A percentile compares a stretch with the other conserved stretches of the same genome.
Evolutionary conservation across 2,329 filamentous ascomycete genomes (phyloP).

Genomic region (Xylaria sp.): DNA sequence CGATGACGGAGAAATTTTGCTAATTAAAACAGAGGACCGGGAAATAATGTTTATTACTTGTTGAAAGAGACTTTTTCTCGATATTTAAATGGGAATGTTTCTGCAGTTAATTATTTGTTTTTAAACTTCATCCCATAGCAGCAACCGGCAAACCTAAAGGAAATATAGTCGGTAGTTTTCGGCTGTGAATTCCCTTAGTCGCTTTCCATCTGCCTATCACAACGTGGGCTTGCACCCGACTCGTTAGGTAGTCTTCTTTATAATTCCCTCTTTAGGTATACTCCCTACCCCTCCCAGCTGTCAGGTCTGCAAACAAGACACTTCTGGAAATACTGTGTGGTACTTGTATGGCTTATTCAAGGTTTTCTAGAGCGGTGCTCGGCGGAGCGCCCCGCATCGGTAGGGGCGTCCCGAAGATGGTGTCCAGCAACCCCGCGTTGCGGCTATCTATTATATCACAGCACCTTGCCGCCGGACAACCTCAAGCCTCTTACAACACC

Average conservation of each 20-base stretch:
- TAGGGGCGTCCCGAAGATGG: slow-evolving; percentile 35
- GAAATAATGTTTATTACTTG: not conserved
- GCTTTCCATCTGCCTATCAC: slow-evolving; percentile 35
- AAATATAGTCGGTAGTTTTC: not conserved
- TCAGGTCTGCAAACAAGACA: slow-evolving; percentile 1
- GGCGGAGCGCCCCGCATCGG: slow-evolving; percentile 46
- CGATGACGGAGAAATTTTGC: slow-evolving; percentile 35
- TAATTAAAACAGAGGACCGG: slow-evolving; percentile 16
- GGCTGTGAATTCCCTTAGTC: slow-evolving; percentile 24
- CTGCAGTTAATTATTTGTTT: not conserved
- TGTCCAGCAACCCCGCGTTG: slow-evolving; percentile 49
- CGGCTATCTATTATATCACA: slow-evolving; percentile 47
- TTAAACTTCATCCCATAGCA: not conserved
- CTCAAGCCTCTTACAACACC: slow-evolving; percentile 39
- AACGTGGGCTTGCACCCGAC: slow-evolving; percentile 7
- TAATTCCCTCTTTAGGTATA: slow-evolving; percentile 32
- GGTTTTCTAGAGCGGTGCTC: slow-evolving; percentile 45
- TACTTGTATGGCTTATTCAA: slow-evolving; percentile 43
- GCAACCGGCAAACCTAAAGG: not conserved
- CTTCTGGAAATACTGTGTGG: not conserved
- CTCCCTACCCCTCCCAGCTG: slow-evolving; percentile 20
- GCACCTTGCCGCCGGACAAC: slow-evolving; percentile 44
- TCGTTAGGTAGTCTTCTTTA: not conserved
- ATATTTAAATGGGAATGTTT: not conserved
- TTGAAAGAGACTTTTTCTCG: slow-evolving; percentile 28